A percentile compares a stretch with the other conserved stretches of the same genome.
Conservation (phyloP, 1,139 yeast genomes). For the Lodderomyces oxycetoniae region DNA sequence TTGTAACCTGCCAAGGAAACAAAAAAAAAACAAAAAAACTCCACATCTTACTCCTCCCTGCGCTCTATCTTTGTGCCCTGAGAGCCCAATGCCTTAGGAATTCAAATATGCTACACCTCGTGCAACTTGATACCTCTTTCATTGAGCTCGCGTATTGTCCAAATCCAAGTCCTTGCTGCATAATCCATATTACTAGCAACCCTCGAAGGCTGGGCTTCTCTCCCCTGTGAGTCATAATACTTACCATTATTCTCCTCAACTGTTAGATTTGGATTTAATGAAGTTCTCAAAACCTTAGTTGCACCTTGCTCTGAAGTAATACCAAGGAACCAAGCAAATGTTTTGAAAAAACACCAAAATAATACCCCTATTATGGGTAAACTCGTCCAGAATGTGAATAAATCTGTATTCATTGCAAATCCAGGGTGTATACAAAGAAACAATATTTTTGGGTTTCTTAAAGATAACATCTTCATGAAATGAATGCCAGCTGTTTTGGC, state of each 20-base stretch:
- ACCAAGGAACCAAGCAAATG: slow-evolving; percentile 66
- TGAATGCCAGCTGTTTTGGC: slow-evolving; percentile 83
- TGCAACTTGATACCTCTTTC: slow-evolving; percentile 37
- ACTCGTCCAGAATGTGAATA: slow-evolving; percentile 71
- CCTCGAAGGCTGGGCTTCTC: slow-evolving; percentile 48
- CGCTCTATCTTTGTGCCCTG: too few relatives aligned
- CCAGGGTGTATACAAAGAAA: slow-evolving; percentile 82
- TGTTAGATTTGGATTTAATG: slow-evolving; percentile 51
- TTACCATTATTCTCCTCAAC: slow-evolving; percentile 62
- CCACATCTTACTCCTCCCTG: too few relatives aligned
- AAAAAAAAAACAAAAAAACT: too few relatives aligned
- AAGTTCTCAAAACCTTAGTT: slow-evolving; percentile 58
- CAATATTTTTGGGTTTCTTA: slow-evolving; percentile 61
- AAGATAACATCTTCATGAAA: slow-evolving; percentile 59
- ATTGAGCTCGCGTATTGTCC: slow-evolving; percentile 66
- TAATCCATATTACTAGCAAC: slow-evolving; percentile 57
- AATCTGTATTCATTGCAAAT: slow-evolving; percentile 70
- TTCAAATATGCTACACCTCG: slow-evolving; percentile 3
- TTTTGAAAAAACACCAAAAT: slow-evolving; percentile 65
- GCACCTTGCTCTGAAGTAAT: slow-evolving; percentile 71
- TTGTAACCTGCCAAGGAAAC: too few relatives aligned
- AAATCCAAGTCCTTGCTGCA: slow-evolving; percentile 76
- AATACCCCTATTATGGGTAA: slow-evolving; percentile 70
- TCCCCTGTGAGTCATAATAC: slow-evolving; percentile 60
- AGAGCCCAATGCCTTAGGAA: too few relatives aligned